Percentiles rank a stretch among this genome's conserved stretches.
phyloP scores from a whole-genome alignment of 2,329 filamentous ascomycete genomes.

The Phialocephala subalpina region DNA sequence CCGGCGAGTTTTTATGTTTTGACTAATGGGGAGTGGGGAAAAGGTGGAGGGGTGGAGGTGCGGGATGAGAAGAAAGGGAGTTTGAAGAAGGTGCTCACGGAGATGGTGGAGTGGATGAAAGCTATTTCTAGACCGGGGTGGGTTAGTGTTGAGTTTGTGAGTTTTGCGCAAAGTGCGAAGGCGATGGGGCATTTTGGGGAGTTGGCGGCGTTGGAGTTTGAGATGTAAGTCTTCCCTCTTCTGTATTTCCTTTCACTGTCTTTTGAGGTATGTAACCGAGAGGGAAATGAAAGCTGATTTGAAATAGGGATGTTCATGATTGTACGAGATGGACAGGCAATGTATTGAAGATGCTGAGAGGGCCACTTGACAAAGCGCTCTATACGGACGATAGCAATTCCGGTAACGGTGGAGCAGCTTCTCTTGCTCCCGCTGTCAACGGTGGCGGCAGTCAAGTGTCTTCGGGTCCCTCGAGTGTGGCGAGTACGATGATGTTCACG shows the following conservation, averaged over 20 bases:
- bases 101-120: slow-evolving; percentile 7
- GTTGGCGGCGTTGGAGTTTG: slow-evolving; percentile 23
- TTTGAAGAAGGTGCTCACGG: slow-evolving; percentile 8
- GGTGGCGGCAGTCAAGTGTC: background rate
- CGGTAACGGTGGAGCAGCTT: background rate
- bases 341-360: slow-evolving; percentile 37
- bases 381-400: background rate
- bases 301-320: slow-evolving; percentile 31
- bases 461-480: background rate
- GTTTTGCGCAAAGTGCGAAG: slow-evolving; percentile 27
- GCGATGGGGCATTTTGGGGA: slow-evolving; percentile 25
- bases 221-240: slow-evolving; percentile 25
- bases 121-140: background rate
- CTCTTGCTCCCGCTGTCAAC: background rate
- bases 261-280: background rate
- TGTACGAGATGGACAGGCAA: slow-evolving; percentile 32
- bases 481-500: slow-evolving; percentile 1
- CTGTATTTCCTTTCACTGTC: background rate
- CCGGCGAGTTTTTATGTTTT: slow-evolving; percentile 38
- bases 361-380: slow-evolving; percentile 25
- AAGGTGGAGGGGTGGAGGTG: slow-evolving; percentile 21
- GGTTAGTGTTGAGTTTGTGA: slow-evolving; percentile 30
- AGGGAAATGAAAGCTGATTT: background rate
- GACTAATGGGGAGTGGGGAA: slow-evolving; percentile 33
- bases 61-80: slow-evolving; percentile 26